Percentiles rank a stretch among this genome's conserved stretches.
Evolutionary conservation across 1,139 yeast species (phyloP).

Genomic region (Sugiyamaella grinbergsii): DNA sequence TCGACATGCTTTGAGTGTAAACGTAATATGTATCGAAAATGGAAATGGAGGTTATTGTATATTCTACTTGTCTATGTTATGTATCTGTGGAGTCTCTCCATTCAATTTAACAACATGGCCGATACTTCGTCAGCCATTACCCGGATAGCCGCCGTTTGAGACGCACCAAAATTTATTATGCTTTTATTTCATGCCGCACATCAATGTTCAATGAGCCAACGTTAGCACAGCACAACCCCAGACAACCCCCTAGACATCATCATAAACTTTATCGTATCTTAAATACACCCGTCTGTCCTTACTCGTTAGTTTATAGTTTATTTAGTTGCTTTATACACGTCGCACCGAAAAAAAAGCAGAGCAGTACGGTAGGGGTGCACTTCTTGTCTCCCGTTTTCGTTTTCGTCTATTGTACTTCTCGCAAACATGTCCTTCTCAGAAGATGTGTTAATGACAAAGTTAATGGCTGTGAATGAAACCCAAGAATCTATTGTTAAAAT

Average conservation of each 20-base stretch:
- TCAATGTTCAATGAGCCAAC: too few relatives aligned
- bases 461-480: conserved; percentile 66
- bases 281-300: too few relatives aligned
- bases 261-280: too few relatives aligned
- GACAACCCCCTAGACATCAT: too few relatives aligned
- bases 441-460: conserved; percentile 57
- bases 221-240: too few relatives aligned
- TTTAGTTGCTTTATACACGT: too few relatives aligned
- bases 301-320: too few relatives aligned
- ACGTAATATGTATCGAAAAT: background rate
- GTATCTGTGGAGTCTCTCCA: background rate
- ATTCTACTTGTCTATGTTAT: background rate
- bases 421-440: conserved; percentile 62
- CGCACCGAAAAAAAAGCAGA: too few relatives aligned
- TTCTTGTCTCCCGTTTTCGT: too few relatives aligned
- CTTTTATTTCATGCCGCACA: background rate
- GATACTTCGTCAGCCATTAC: background rate
- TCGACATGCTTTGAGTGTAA: conserved; percentile 48
- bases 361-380: too few relatives aligned
- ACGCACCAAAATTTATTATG: background rate
- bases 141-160: background rate
- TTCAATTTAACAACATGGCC: conserved; percentile 3
- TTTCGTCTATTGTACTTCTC: background rate
- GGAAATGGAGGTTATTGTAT: background rate
- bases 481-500: conserved; percentile 82